Conservation (phyloP, 352 stramenopile genomes). For the Peronospora farinosa region DNA sequence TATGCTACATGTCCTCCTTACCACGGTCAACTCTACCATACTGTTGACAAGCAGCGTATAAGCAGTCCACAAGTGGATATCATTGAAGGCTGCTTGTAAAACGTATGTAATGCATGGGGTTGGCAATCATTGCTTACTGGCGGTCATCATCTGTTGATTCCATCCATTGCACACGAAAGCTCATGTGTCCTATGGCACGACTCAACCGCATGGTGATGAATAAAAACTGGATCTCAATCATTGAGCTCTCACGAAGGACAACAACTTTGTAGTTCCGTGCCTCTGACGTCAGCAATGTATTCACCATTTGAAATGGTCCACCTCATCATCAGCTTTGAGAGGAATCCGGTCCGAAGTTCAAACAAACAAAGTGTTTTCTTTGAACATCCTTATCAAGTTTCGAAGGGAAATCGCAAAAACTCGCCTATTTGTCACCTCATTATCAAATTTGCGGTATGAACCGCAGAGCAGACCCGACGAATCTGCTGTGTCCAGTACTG, state of each 20-base stretch:
- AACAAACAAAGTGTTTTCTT: no score
- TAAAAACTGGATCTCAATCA: no score
- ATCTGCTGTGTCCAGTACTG: constrained; percentile 2
- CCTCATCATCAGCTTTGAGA: no score
- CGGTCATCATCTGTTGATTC: background rate
- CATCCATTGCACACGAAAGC: background rate
- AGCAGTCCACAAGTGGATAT: background rate
- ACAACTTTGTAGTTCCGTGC: background rate
- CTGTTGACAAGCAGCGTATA: background rate
- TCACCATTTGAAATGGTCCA: no score
- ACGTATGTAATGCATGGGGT: background rate
- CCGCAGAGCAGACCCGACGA: no score
- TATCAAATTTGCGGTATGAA: no score
- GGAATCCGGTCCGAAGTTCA: no score
- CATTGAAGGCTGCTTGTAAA: background rate
- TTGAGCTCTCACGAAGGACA: background rate
- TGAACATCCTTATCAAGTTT: no score
- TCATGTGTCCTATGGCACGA: background rate
- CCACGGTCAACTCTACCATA: background rate
- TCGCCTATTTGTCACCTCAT: no score
- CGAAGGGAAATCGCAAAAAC: no score
- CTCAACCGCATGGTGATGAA: background rate
- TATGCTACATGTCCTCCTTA: no score
- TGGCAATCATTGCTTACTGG: background rate
- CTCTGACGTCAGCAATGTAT: no score